Conservation (phyloP, 1,284 basidiomycete species). For the Moniliella sp. region DNA sequence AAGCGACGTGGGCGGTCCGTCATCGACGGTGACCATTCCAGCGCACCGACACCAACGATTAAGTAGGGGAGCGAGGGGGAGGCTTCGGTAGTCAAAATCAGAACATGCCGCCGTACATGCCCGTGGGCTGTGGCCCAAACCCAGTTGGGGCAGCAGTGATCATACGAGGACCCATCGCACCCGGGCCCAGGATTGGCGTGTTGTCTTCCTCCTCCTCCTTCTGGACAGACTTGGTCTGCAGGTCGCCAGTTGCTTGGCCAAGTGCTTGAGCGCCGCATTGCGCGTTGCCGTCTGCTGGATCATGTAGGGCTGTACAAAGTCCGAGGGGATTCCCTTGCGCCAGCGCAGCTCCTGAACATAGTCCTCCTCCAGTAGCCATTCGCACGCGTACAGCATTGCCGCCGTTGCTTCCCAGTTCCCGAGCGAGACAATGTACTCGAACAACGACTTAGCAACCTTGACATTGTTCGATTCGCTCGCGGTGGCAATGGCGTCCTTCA, state of each 20-base stretch:
- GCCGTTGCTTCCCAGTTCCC: conserved; percentile 96
- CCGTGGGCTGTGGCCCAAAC: too few species aligned
- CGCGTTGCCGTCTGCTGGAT: conserved; percentile 55
- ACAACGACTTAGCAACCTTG: conserved; percentile 75
- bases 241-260: conserved; percentile 13
- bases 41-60: too few species aligned
- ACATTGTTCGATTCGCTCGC: conserved; percentile 57
- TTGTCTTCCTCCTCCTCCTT: too few species aligned
- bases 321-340: conserved; percentile 77
- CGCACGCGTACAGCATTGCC: conserved; percentile 68
- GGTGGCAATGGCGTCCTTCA: conserved; percentile 84
- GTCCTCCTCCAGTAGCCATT: conserved; percentile 73
- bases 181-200: conserved; percentile 29
- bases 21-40: too few species aligned
- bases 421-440: conserved; percentile 66
- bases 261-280: conserved; percentile 33
- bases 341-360: conserved; percentile 82
- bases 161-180: conserved; percentile 9
- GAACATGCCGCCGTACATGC: too few species aligned
- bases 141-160: conserved; percentile 14
- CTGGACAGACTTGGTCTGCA: too few species aligned
- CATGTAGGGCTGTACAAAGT: conserved; percentile 85
- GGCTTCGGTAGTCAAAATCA: too few species aligned
- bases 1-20: too few species aligned
- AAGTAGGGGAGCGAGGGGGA: too few species aligned